Percentiles rank a stretch among this genome's conserved stretches.
Conservation (phyloP, 2,329 filamentous ascomycete species). For the Metarhizium robertsii region DNA sequence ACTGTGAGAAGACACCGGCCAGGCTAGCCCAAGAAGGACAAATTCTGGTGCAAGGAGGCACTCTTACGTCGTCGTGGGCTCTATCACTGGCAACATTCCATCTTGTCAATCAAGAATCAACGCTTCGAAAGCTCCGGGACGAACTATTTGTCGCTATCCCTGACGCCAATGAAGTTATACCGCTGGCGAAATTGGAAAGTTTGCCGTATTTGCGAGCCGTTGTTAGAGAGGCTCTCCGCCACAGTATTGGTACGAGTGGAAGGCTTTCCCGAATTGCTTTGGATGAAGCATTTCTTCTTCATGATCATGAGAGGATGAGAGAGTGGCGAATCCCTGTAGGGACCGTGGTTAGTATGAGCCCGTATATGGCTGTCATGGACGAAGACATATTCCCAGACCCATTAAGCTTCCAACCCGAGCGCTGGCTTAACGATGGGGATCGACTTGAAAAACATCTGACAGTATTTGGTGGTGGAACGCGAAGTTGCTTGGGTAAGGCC, state of each 20-base stretch:
- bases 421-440: slow-evolving; percentile 23
- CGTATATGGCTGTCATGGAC: slow-evolving; percentile 25
- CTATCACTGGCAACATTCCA: slow-evolving; percentile 26
- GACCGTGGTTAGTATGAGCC: slow-evolving; percentile 28
- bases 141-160: slow-evolving; percentile 26
- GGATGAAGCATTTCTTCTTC: slow-evolving; percentile 19
- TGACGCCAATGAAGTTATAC: slow-evolving; percentile 16
- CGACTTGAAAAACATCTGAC: slow-evolving; percentile 23
- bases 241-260: slow-evolving; percentile 38
- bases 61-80: slow-evolving; percentile 29
- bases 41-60: slow-evolving; percentile 28
- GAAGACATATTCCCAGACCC: slow-evolving; percentile 23
- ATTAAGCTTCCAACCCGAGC: slow-evolving; percentile 23
- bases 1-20: slow-evolving; percentile 22
- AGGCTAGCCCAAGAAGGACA: slow-evolving; percentile 30
- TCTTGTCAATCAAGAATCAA: slow-evolving; percentile 21
- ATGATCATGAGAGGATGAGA: slow-evolving; percentile 17
- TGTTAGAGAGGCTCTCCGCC: slow-evolving; percentile 39
- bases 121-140: slow-evolving; percentile 22
- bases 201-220: slow-evolving; percentile 39
- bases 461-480: slow-evolving; percentile 25
- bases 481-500: slow-evolving; percentile 27
- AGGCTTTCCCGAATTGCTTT: slow-evolving; percentile 39
- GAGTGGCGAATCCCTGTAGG: slow-evolving; percentile 22
- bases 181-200: slow-evolving; percentile 21